Evolutionary conservation across 345 rosid species (phyloP).

Genomic region (Odontarrhena argentea): DNA sequence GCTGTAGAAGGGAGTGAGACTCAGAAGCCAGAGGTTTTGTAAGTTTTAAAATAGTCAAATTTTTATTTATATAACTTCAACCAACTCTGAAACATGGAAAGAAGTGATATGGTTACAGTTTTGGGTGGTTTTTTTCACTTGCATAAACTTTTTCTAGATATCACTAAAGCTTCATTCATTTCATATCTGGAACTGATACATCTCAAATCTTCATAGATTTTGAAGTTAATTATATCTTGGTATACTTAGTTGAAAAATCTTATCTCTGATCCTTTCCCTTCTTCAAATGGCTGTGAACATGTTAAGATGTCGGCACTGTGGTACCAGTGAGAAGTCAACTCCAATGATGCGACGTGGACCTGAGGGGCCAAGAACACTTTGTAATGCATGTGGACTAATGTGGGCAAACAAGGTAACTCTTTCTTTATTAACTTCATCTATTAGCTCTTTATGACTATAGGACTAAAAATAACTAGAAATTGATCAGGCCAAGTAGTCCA

Average conservation of each 20-base stretch:
- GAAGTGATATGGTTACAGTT: slow-evolving; percentile 5
- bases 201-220: slow-evolving; percentile 23
- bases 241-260: slow-evolving; percentile 3
- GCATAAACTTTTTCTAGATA: slow-evolving; percentile 7
- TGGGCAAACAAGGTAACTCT: slow-evolving; percentile 63
- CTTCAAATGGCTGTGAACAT: slow-evolving; percentile 32
- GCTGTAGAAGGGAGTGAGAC: slow-evolving; percentile 50
- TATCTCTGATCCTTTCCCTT: slow-evolving; percentile 20
- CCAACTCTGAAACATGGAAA: slow-evolving; percentile 17
- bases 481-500: neutral
- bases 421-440: neutral
- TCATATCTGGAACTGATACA: slow-evolving; percentile 10
- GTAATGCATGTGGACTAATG: slow-evolving; percentile 69
- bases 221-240: slow-evolving; percentile 10
- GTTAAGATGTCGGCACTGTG: slow-evolving; percentile 58
- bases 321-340: slow-evolving; percentile 59
- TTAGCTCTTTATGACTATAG: neutral
- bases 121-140: slow-evolving; percentile 12
- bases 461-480: neutral
- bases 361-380: slow-evolving; percentile 67
- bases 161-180: slow-evolving; percentile 5
- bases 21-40: slow-evolving; percentile 56
- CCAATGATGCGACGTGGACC: slow-evolving; percentile 74
- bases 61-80: slow-evolving; percentile 1
- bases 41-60: slow-evolving; percentile 37